Evolutionary conservation across 2,329 filamentous ascomycete genomes (phyloP).

Genomic region (Nothophoma quercina): DNA sequence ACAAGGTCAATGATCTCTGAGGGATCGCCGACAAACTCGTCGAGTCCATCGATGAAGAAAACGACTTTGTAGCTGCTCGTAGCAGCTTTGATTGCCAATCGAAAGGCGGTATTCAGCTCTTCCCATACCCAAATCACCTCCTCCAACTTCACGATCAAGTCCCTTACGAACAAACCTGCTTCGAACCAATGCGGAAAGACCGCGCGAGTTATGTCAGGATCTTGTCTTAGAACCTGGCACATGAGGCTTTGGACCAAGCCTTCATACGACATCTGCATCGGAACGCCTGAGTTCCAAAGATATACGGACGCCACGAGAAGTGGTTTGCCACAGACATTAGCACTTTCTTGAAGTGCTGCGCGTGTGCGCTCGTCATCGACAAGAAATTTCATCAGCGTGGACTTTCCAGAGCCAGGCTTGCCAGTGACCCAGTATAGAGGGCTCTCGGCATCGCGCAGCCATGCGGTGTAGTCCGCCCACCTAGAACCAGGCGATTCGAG

Average conservation of each 20-base stretch:
- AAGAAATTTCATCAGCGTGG: conserved; percentile 51
- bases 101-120: too few relatives aligned
- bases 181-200: conserved; percentile 1
- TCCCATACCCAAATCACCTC: conserved; percentile 2
- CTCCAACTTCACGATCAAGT: not conserved
- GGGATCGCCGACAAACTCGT: conserved; percentile 10
- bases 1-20: conserved; percentile 6
- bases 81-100: not conserved
- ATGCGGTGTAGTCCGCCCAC: conserved; percentile 19
- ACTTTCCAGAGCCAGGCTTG: conserved; percentile 58
- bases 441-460: conserved; percentile 3
- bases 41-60: conserved; percentile 14
- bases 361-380: conserved; percentile 4
- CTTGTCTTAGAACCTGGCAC: not conserved
- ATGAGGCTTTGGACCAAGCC: conserved; percentile 17
- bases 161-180: not conserved
- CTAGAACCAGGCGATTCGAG: not conserved
- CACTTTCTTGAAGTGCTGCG: not conserved
- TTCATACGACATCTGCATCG: conserved; percentile 15
- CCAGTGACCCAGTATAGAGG: conserved; percentile 49
- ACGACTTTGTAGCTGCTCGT: not conserved
- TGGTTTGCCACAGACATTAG: not conserved
- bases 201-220: not conserved
- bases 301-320: conserved; percentile 1
- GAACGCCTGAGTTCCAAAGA: conserved; percentile 20